Evolutionary conservation across 176 grass and related monocot genomes (phyloP).

Genomic region (Bromus sterilis): DNA sequence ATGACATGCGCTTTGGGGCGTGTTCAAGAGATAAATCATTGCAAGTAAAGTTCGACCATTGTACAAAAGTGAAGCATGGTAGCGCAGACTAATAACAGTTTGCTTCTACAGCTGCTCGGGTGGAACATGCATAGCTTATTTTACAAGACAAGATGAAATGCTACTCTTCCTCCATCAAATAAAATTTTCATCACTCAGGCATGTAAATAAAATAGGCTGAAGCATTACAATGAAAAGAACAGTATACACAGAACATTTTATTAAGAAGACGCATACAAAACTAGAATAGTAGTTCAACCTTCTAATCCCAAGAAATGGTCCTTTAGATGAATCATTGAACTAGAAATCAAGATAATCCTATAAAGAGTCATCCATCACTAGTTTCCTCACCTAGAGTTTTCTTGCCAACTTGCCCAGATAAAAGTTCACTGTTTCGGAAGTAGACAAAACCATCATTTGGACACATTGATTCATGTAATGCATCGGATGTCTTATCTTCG

Average conservation of each 20-base stretch:
- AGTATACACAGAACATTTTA: not conserved
- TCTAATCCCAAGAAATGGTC: not conserved
- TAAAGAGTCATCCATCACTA: not conserved
- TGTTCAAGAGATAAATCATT: not conserved
- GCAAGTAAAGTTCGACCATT: not conserved
- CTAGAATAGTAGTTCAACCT: not conserved
- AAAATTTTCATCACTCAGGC: not conserved
- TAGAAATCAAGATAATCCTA: not conserved
- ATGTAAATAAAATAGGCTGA: not conserved
- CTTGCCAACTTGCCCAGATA: conserved; percentile 89
- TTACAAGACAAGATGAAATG: not conserved
- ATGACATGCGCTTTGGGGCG: not conserved
- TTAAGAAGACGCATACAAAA: not conserved
- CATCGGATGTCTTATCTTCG: not conserved
- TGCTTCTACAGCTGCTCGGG: not conserved
- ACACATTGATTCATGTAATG: conserved; percentile 60
- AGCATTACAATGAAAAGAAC: not conserved
- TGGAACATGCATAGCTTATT: not conserved
- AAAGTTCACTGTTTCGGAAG: conserved; percentile 92
- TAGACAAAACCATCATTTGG: conserved; percentile 85
- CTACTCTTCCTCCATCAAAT: not conserved
- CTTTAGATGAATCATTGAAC: not conserved
- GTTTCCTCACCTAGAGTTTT: conserved; percentile 68
- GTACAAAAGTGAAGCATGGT: not conserved
- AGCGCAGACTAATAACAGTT: not conserved